Evolutionary conservation across 1,139 yeast genomes (phyloP).

Genomic region (Martiniozyma asiatica): DNA sequence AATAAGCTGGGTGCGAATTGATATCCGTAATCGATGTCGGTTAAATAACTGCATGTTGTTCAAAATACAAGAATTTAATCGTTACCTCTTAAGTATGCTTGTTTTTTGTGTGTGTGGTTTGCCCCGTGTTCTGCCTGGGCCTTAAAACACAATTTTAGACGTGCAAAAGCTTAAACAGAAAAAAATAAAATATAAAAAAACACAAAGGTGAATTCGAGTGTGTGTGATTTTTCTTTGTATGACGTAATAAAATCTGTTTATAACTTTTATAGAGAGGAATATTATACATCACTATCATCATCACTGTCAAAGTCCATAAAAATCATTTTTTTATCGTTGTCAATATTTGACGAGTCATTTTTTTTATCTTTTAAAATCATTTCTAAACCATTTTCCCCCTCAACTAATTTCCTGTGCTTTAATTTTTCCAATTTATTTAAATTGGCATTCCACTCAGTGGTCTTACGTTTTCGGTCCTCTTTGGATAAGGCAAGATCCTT

Average conservation of each 20-base stretch:
- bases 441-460: conserved; percentile 1
- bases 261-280: too few relatives aligned
- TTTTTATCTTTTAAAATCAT: not conserved
- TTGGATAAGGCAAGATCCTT: not conserved
- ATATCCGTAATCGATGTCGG: conserved; percentile 30
- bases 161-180: not conserved
- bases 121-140: too few relatives aligned
- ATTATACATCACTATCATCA: not conserved
- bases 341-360: not conserved
- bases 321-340: too few relatives aligned
- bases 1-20: conserved; percentile 62
- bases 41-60: conserved; percentile 3
- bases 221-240: too few relatives aligned
- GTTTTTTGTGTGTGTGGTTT: too few relatives aligned
- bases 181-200: not conserved
- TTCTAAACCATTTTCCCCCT: not conserved
- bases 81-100: too few relatives aligned
- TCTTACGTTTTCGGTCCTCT: not conserved
- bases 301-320: too few relatives aligned
- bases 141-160: too few relatives aligned
- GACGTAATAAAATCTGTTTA: too few relatives aligned
- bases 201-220: too few relatives aligned
- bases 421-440: not conserved
- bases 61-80: not conserved
- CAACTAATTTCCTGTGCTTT: not conserved